Conservation (phyloP, 2,329 filamentous ascomycete species). For the Aureobasidium sp. region DNA sequence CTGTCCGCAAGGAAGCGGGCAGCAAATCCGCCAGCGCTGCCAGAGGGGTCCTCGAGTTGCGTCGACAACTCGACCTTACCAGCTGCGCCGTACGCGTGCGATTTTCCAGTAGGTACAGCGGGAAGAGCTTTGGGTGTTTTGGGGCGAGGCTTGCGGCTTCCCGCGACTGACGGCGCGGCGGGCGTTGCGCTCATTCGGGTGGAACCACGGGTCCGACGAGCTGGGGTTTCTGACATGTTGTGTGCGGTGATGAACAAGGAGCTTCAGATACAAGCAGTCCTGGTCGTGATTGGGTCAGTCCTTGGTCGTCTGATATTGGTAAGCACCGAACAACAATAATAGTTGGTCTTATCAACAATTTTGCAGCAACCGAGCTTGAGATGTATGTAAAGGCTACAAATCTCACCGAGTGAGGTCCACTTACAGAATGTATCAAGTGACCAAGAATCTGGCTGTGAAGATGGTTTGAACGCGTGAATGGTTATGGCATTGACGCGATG, state of each 20-base stretch:
- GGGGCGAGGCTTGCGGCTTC: not conserved
- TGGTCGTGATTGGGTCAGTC: not conserved
- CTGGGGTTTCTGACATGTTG: constrained; percentile 20
- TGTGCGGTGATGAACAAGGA: not conserved
- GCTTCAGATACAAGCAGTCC: not conserved
- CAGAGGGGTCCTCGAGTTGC: constrained; percentile 19
- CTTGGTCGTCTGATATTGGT: not conserved
- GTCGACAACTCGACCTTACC: constrained; percentile 26
- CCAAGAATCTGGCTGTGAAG: not conserved
- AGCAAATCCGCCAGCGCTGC: constrained; percentile 6
- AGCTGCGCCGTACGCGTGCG: constrained; percentile 29
- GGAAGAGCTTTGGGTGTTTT: constrained; percentile 18
- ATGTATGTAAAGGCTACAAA: not conserved
- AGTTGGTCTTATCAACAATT: not conserved
- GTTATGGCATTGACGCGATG: not conserved
- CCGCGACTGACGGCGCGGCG: constrained; percentile 4
- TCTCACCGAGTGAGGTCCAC: not conserved
- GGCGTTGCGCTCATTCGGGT: constrained; percentile 21
- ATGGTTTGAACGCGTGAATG: not conserved
- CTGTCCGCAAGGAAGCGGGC: not conserved
- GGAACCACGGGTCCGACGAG: constrained; percentile 18
- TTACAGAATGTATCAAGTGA: not conserved
- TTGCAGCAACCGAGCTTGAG: not conserved
- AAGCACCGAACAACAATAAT: not conserved
- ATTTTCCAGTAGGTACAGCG: constrained; percentile 17